These are phyloP conservation scores for Zygoascus meyerae DNA, from an alignment of 1,139 yeast genomes.

Conservation along the genomic window DNA sequence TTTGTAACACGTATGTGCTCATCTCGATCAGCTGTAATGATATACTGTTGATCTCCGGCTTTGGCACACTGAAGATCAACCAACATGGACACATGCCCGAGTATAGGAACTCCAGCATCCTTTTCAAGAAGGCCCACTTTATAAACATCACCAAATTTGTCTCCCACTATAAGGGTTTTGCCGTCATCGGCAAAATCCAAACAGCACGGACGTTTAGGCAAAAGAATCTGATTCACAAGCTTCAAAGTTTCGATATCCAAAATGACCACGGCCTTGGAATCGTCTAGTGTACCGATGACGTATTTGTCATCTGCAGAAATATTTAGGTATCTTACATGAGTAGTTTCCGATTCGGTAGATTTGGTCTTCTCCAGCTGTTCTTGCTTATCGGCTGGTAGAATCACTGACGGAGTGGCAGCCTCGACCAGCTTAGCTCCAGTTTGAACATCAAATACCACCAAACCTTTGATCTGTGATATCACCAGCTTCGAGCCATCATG, in stretches of 20 bases:
- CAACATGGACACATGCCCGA: slow-evolving; percentile 97
- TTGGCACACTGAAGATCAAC: slow-evolving; percentile 56
- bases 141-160: slow-evolving; percentile 95
- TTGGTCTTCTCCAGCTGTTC: slow-evolving; percentile 7
- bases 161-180: slow-evolving; percentile 63
- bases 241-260: slow-evolving; percentile 31
- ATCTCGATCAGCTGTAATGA: slow-evolving; percentile 87
- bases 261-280: slow-evolving; percentile 69
- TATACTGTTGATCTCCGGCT: slow-evolving; percentile 43
- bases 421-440: slow-evolving; percentile 1
- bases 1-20: slow-evolving; percentile 90
- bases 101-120: slow-evolving; percentile 51
- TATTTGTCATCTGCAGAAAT: slow-evolving; percentile 49
- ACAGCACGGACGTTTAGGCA: slow-evolving; percentile 88
- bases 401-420: slow-evolving; percentile 1
- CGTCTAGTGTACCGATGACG: slow-evolving; percentile 69
- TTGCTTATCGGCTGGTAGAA: background rate
- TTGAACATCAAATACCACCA: slow-evolving; percentile 1
- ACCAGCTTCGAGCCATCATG: background rate
- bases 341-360: slow-evolving; percentile 6
- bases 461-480: background rate
- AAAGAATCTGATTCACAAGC: slow-evolving; percentile 58
- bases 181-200: slow-evolving; percentile 51
- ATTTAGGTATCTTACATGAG: slow-evolving; percentile 50
- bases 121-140: slow-evolving; percentile 33